Conservation (phyloP, 164 flowering plant species). For the Macadamia integrifolia region DNA sequence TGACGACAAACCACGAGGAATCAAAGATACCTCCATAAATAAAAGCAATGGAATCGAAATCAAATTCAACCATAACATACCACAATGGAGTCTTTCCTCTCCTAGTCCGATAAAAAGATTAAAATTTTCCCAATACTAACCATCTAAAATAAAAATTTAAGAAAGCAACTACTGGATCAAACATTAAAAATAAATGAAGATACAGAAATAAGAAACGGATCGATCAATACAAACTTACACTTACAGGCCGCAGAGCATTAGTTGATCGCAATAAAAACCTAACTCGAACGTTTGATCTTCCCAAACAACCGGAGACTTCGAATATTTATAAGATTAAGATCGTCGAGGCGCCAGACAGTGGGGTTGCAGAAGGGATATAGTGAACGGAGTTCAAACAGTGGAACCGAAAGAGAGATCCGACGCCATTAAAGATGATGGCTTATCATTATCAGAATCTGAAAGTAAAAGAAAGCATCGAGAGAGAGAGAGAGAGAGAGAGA, state of each 20-base stretch:
- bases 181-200: neutral
- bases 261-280: neutral
- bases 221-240: neutral
- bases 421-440: neutral
- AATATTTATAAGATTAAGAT: neutral
- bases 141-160: neutral
- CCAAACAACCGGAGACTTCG: neutral
- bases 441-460: neutral
- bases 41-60: no score
- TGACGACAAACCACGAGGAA: no score
- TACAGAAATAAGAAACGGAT: neutral
- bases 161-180: no score
- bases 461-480: neutral
- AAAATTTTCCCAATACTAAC: no score
- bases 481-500: no score
- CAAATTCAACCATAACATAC: no score
- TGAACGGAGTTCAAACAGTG: neutral
- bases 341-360: no score
- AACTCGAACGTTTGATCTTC: slow-evolving; percentile 1
- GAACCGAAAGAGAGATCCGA: neutral
- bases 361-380: neutral
- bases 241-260: neutral
- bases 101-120: no score
- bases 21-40: no score
- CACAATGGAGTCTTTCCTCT: no score